phyloP scores from a whole-genome alignment of 225 moss, liverwort and hornwort species.

The Physcomitrium patens region DNA sequence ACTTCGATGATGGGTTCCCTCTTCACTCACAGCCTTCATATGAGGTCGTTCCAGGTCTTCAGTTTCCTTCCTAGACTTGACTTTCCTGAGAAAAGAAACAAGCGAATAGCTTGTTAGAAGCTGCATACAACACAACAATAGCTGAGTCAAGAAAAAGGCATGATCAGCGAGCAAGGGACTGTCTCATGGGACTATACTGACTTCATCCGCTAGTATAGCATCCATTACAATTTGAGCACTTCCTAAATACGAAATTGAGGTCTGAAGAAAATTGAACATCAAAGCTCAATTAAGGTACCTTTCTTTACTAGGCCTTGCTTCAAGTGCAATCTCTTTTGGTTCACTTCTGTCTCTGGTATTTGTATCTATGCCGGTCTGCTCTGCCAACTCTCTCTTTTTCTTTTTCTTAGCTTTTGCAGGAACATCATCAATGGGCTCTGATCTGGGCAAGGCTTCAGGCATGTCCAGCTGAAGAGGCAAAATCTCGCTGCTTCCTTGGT shows the following conservation, averaged over 20 bases:
- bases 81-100: slow-evolving; percentile 40
- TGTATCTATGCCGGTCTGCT: slow-evolving; percentile 18
- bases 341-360: slow-evolving; percentile 24
- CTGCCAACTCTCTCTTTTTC: slow-evolving; percentile 45
- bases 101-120: slow-evolving; percentile 4
- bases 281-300: slow-evolving; percentile 37
- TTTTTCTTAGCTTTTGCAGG: slow-evolving; percentile 46
- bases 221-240: not conserved
- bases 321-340: slow-evolving; percentile 22
- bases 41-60: slow-evolving; percentile 29
- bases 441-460: slow-evolving; percentile 39
- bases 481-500: slow-evolving; percentile 37
- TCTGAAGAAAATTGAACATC: not conserved
- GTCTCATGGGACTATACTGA: not conserved
- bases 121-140: slow-evolving; percentile 2
- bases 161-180: no score
- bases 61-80: slow-evolving; percentile 37
- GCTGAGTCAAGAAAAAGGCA: slow-evolving; percentile 11
- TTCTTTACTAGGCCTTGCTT: slow-evolving; percentile 32
- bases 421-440: slow-evolving; percentile 36
- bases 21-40: slow-evolving; percentile 21
- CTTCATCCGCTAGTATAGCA: slow-evolving; percentile 9
- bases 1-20: slow-evolving; percentile 11
- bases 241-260: not conserved
- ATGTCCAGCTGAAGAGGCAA: slow-evolving; percentile 40